Percentiles rank a stretch among this genome's conserved stretches.
Conservation (phyloP, 2,329 filamentous ascomycete species). For the Tolypocladium inflatum region DNA sequence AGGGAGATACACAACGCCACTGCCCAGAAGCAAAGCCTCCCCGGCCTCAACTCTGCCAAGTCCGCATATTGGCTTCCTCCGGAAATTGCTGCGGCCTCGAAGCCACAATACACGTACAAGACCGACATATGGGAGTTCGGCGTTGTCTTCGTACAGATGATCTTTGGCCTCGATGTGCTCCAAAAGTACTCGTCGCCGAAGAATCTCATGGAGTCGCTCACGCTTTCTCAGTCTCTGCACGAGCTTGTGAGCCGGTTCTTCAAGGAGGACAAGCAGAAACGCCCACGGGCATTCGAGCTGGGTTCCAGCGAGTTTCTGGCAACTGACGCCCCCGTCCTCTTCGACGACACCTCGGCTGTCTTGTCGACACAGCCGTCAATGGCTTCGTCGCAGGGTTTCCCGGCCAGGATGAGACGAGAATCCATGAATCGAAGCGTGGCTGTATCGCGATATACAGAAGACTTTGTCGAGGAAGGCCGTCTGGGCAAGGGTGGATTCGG, state of each 20-base stretch:
- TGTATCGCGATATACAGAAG: slow-evolving; percentile 71
- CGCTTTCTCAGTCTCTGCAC: slow-evolving; percentile 64
- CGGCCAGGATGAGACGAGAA: slow-evolving; percentile 47
- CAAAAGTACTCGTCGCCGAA: slow-evolving; percentile 72
- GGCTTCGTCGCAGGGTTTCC: slow-evolving; percentile 31
- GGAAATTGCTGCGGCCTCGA: slow-evolving; percentile 57
- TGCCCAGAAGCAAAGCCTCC: slow-evolving; percentile 39
- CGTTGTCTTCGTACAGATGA: slow-evolving; percentile 85
- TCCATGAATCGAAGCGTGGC: slow-evolving; percentile 43
- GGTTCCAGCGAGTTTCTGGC: slow-evolving; percentile 57
- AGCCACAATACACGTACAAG: slow-evolving; percentile 59
- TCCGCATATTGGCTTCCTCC: slow-evolving; percentile 79
- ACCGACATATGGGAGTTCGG: slow-evolving; percentile 95
- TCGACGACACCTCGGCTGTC: slow-evolving; percentile 30
- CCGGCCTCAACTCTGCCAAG: slow-evolving; percentile 51
- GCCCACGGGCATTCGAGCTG: slow-evolving; percentile 71
- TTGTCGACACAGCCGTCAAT: slow-evolving; percentile 32
- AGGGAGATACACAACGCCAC: slow-evolving; percentile 54
- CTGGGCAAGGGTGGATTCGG: slow-evolving; percentile 93
- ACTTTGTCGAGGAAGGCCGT: slow-evolving; percentile 83
- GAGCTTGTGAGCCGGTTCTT: slow-evolving; percentile 82
- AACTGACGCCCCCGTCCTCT: slow-evolving; percentile 51
- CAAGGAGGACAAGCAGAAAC: slow-evolving; percentile 71
- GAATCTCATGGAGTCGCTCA: slow-evolving; percentile 59
- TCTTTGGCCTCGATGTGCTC: slow-evolving; percentile 72